Evolutionary conservation across 495 filamentous ascomycete genomes (phyloP).

Genomic region (Astrocystis sublimbata): DNA sequence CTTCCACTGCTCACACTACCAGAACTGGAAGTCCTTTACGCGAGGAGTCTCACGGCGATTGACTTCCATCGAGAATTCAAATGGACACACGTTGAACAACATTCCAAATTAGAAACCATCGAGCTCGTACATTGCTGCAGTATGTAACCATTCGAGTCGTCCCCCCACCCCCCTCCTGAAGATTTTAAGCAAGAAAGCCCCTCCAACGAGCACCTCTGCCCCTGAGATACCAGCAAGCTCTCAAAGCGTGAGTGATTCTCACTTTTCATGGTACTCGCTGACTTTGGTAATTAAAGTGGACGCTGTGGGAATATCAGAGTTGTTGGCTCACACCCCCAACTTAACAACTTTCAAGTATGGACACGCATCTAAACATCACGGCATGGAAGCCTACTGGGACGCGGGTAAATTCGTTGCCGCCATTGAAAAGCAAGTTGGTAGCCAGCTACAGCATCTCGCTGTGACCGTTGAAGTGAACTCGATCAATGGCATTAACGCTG

Average conservation of each 20-base stretch:
- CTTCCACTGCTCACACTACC: neutral
- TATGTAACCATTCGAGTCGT: no score
- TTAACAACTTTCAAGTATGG: neutral
- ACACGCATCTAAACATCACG: neutral
- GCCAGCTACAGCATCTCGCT: neutral
- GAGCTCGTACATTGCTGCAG: neutral
- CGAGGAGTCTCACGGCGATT: neutral
- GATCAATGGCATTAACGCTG: neutral
- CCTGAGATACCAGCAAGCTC: no score
- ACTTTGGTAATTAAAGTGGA: no score
- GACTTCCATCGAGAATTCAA: conserved; percentile 1
- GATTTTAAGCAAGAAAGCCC: no score
- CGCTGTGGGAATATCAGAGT: neutral
- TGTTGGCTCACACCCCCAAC: neutral
- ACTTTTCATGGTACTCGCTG: no score
- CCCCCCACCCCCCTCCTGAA: no score
- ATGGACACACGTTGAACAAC: neutral
- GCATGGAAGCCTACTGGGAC: neutral
- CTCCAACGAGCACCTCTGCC: no score
- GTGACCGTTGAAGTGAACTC: neutral
- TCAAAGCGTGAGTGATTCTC: no score
- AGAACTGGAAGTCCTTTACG: neutral
- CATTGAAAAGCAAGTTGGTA: neutral
- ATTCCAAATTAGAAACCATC: neutral
- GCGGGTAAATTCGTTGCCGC: neutral